A percentile compares a stretch with the other conserved stretches of the same genome.
phyloP scores from a whole-genome alignment of 2,329 filamentous ascomycete genomes.

The Colletotrichum theobromicola region DNA sequence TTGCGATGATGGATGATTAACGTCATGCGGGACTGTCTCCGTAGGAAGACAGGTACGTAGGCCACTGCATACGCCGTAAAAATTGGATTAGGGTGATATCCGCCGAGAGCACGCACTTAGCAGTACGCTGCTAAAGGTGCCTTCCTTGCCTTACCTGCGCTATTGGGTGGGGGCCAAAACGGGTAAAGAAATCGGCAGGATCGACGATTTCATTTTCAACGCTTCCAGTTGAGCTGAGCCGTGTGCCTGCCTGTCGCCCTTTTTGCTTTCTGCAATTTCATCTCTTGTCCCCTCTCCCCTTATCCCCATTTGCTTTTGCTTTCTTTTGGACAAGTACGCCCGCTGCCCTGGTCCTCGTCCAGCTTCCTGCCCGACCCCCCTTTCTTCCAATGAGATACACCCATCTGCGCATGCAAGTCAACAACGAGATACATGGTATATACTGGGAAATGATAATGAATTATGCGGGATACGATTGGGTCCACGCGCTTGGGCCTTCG shows the following conservation, averaged over 20 bases:
- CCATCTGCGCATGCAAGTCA: background rate
- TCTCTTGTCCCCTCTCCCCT: background rate
- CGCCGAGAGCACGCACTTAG: background rate
- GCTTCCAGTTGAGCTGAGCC: background rate
- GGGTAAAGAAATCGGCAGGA: background rate
- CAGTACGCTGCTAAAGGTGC: background rate
- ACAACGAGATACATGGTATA: background rate
- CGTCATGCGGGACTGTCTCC: background rate
- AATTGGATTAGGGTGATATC: background rate
- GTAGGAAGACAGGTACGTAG: background rate
- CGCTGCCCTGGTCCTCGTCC: background rate
- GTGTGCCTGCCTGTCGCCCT: too few species aligned
- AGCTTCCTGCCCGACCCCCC: background rate
- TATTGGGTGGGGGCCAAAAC: constrained; percentile 1
- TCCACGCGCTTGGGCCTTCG: background rate
- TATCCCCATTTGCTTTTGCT: background rate
- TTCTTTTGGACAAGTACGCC: background rate
- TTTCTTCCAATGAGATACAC: background rate
- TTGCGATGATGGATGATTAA: background rate
- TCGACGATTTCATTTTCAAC: background rate
- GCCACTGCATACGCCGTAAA: background rate
- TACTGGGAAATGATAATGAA: background rate
- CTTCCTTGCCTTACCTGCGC: background rate
- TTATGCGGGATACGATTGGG: background rate
- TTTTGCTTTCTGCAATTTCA: background rate